A percentile compares a stretch with the other conserved stretches of the same genome.
Evolutionary conservation across 108 stramenopile species (phyloP).

Genomic region (Nitzschia putrida): DNA sequence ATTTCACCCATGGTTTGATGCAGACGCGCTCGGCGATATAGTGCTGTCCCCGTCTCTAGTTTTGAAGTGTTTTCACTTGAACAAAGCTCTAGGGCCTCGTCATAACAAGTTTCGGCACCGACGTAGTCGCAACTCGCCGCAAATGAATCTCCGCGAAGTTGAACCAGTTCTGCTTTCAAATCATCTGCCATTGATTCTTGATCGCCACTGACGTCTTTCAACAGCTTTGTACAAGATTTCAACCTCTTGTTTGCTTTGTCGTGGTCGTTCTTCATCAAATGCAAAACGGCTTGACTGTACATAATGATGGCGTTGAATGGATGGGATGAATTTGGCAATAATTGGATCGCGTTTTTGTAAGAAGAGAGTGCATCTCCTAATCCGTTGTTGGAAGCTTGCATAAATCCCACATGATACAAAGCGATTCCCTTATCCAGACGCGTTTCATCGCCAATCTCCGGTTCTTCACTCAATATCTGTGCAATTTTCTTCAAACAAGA

Average conservation of each 20-base stretch:
- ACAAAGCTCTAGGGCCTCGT: constrained; percentile 34
- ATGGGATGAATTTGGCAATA: constrained; percentile 38
- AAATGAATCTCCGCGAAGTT: constrained; percentile 40
- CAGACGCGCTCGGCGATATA: constrained; percentile 46
- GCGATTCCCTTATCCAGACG: constrained; percentile 45
- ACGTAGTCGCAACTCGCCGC: constrained; percentile 46
- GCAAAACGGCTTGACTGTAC: constrained; percentile 39
- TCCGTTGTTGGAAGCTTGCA: constrained; percentile 40
- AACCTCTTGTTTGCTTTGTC: constrained; percentile 44
- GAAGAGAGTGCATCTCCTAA: constrained; percentile 41
- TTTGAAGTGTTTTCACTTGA: constrained; percentile 12
- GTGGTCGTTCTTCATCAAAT: constrained; percentile 36
- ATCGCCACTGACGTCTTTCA: background rate
- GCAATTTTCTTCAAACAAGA: constrained; percentile 21
- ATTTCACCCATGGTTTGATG: constrained; percentile 43
- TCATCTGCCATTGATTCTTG: constrained; percentile 8
- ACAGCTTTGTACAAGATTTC: constrained; percentile 10
- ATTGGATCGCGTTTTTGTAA: constrained; percentile 45
- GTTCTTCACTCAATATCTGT: constrained; percentile 11
- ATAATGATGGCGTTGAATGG: constrained; percentile 41
- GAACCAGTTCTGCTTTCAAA: constrained; percentile 28
- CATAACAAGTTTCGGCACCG: constrained; percentile 37
- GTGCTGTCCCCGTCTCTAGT: constrained; percentile 48
- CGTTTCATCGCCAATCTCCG: constrained; percentile 7
- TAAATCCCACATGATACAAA: constrained; percentile 44